Evolutionary conservation across 2,329 filamentous ascomycete genomes (phyloP), one percentile per base, ranked within the genome.

Genomic region (Cladosporium sp.): DNA sequence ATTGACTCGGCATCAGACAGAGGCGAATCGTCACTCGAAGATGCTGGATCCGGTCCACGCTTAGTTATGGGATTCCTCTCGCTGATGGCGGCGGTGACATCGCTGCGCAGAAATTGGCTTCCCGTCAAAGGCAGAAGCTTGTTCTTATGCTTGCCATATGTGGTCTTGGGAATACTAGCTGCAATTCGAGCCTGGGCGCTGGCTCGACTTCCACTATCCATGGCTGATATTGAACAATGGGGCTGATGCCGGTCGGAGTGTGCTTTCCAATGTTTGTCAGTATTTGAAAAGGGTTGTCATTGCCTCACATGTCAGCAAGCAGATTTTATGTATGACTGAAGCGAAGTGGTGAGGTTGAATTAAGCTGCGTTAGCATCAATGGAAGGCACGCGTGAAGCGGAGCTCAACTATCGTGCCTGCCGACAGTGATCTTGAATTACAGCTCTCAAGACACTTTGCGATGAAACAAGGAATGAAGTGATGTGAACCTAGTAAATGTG

Each of bases 11-110:
- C 66, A 59, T 70, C 68, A 12, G 68, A 72, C 12, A 72, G 59
- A 22, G 66, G 66, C 1, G 69, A 66, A 36, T 70, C 67, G 8
- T 69, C 65, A 42, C 67, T 58, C n/a, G 59, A 59, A n/a, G 60
- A 36, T 9, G 39, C 8, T n/a, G n/a, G 17, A 25, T 47, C n/a
- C 45, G 52, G n/a, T n/a, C 3, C 6, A 11, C 30, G 52, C 8
- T 7, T 25, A 15, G 37, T 36, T 3, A 7, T 3, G 15, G 19
- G 5, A 15, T 5, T 20, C n/a, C 52, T 56, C 12, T 64, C 59
- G 4, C 43, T 38, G 19, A 61, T 58, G 1, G 66, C 28, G 34
- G 61, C 64, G 55, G 63, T 62, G 15, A 37, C 42, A 39, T 61
- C 58, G 2, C 40, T 37, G 30, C 61, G 61, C 20, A 60, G 22